These are phyloP conservation scores for Phytophthora sp. DNA, from an alignment of 352 stramenopile species.

Conservation along the genomic window DNA sequence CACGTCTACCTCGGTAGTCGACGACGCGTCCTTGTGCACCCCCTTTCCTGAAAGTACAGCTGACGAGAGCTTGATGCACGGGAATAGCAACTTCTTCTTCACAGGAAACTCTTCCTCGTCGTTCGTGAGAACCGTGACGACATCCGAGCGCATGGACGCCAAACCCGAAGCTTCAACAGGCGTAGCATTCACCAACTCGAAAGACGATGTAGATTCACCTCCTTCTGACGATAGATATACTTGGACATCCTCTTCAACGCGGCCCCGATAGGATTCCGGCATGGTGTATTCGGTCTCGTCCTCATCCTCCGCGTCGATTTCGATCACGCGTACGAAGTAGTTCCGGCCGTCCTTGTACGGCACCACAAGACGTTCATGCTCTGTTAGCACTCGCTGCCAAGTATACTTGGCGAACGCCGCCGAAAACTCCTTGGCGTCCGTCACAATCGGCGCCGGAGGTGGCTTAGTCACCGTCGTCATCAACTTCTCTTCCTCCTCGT, in stretches of 20 bases:
- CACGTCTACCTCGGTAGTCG: slow-evolving; percentile 72
- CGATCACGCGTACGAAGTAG: slow-evolving; percentile 78
- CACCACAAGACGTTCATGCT: slow-evolving; percentile 82
- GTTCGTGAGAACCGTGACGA: slow-evolving; percentile 80
- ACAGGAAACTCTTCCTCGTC: slow-evolving; percentile 91
- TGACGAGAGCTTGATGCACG: slow-evolving; percentile 88
- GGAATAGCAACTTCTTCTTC: slow-evolving; percentile 89
- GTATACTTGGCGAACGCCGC: slow-evolving; percentile 56
- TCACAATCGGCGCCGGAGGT: slow-evolving; percentile 25
- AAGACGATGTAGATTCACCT: slow-evolving; percentile 25
- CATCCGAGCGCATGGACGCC: slow-evolving; percentile 56
- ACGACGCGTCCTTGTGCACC: slow-evolving; percentile 74
- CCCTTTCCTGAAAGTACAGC: slow-evolving; percentile 77
- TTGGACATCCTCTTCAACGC: slow-evolving; percentile 63
- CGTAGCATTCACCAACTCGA: slow-evolving; percentile 50
- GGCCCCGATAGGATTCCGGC: slow-evolving; percentile 78
- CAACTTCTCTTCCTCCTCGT: slow-evolving; percentile 17
- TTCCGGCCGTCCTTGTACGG: slow-evolving; percentile 47
- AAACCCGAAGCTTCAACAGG: slow-evolving; percentile 33
- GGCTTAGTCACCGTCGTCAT: not conserved
- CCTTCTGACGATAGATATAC: slow-evolving; percentile 70
- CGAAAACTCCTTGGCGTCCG: slow-evolving; percentile 60
- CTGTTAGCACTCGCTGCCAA: slow-evolving; percentile 71
- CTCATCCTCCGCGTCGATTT: slow-evolving; percentile 73
- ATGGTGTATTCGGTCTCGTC: slow-evolving; percentile 87